These are phyloP conservation scores for Vinca major DNA, from an alignment of 305 asterid genomes.

Conservation along the genomic window DNA sequence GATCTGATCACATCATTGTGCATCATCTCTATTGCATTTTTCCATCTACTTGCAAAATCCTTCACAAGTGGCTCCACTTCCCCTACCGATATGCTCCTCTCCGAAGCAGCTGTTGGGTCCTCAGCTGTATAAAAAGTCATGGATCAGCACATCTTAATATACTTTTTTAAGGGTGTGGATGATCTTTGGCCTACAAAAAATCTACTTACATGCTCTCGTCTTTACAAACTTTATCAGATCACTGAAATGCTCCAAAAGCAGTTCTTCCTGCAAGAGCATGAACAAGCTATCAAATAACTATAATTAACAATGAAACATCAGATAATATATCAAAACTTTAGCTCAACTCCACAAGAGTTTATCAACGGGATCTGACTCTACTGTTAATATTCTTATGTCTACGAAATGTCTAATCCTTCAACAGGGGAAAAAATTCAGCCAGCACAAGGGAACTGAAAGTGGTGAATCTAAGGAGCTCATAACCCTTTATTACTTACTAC, in stretches of 20 bases:
- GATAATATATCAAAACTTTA: not conserved
- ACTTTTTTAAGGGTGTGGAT: not conserved
- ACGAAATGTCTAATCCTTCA: not conserved
- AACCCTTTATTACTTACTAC: not conserved
- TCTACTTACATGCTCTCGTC: slow-evolving; percentile 74
- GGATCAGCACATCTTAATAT: not conserved
- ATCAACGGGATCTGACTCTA: not conserved
- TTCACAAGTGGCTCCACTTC: slow-evolving; percentile 89
- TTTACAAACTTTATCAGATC: slow-evolving; percentile 87
- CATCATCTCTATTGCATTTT: slow-evolving; percentile 91
- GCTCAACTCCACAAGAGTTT: not conserved
- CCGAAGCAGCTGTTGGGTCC: slow-evolving; percentile 57
- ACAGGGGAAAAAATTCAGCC: not conserved
- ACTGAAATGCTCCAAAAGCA: slow-evolving; percentile 73
- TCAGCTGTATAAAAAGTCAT: slow-evolving; percentile 39
- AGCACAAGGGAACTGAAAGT: not conserved
- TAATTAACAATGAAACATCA: not conserved
- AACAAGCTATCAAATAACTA: not conserved
- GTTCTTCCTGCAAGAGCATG: slow-evolving; percentile 61
- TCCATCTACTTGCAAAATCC: slow-evolving; percentile 97
- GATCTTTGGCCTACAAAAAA: not conserved
- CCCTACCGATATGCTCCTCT: slow-evolving; percentile 42
- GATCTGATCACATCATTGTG: slow-evolving; percentile 88
- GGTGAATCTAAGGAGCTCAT: not conserved
- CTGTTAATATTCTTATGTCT: not conserved